Evolutionary conservation across 2,329 filamentous ascomycete species (phyloP).

Genomic region (Diaporthe vexans): DNA sequence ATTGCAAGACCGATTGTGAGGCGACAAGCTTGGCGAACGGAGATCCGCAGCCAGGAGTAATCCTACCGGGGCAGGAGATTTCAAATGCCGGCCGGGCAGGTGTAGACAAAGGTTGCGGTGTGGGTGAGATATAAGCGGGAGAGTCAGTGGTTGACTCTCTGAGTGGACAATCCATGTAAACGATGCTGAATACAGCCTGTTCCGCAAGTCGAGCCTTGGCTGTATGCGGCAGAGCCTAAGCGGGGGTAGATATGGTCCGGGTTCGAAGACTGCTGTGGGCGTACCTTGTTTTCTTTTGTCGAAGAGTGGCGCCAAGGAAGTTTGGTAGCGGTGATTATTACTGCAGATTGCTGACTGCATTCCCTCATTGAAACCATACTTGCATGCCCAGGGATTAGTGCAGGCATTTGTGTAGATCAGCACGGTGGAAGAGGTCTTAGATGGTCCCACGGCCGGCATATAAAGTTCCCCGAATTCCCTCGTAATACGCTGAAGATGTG

Average conservation of each 20-base stretch:
- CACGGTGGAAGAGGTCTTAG: background rate
- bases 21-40: background rate
- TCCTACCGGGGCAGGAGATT: too few species aligned
- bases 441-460: background rate
- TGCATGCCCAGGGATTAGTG: background rate
- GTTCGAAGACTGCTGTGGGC: background rate
- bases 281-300: background rate
- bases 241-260: background rate
- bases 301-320: background rate
- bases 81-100: background rate
- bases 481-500: background rate
- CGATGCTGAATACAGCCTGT: background rate
- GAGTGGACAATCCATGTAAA: background rate
- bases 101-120: background rate
- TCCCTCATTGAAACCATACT: background rate
- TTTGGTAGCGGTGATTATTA: background rate
- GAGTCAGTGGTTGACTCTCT: background rate
- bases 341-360: constrained; percentile 23
- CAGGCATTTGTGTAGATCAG: background rate
- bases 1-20: too few species aligned
- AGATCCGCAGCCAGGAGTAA: background rate
- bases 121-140: background rate
- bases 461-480: background rate
- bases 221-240: background rate
- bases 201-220: background rate